Conservation (phyloP, 2,329 filamentous ascomycete genomes). For the Alternaria viburni region DNA sequence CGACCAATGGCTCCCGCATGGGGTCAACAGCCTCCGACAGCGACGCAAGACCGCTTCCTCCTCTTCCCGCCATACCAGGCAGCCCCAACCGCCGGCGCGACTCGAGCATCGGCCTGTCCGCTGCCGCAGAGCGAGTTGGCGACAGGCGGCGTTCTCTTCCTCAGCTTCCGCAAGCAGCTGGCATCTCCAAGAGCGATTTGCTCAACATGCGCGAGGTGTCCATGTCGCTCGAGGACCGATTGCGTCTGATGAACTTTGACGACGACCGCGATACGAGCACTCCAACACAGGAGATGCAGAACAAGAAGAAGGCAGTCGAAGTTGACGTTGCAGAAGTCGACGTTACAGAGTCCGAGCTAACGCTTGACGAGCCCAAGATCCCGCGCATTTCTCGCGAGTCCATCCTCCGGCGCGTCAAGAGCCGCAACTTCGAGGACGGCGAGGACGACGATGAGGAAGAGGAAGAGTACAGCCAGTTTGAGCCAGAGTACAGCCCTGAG, state of each 20-base stretch:
- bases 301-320: conserved; percentile 33
- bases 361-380: conserved; percentile 63
- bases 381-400: conserved; percentile 92
- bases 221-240: conserved; percentile 84
- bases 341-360: conserved; percentile 41
- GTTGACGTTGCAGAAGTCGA: conserved; percentile 42
- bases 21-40: conserved; percentile 79
- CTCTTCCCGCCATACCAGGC: conserved; percentile 73
- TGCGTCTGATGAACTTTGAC: conserved; percentile 84
- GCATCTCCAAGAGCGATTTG: conserved; percentile 76
- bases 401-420: conserved; percentile 87
- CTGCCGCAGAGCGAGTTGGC: conserved; percentile 74
- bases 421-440: conserved; percentile 61
- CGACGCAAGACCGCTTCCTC: conserved; percentile 84
- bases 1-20: conserved; percentile 60
- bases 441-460: conserved; percentile 56
- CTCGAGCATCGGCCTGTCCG: conserved; percentile 69
- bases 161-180: conserved; percentile 71
- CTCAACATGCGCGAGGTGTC: conserved; percentile 74
- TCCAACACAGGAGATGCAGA: conserved; percentile 45
- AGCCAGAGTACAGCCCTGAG: conserved; percentile 61
- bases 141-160: conserved; percentile 73
- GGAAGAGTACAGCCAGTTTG: conserved; percentile 40
- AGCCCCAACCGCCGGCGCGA: conserved; percentile 59
- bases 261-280: conserved; percentile 56